Base-by-base conservation (phyloP, 306 rosid genomes). In the Biancaea sappan region DNA sequence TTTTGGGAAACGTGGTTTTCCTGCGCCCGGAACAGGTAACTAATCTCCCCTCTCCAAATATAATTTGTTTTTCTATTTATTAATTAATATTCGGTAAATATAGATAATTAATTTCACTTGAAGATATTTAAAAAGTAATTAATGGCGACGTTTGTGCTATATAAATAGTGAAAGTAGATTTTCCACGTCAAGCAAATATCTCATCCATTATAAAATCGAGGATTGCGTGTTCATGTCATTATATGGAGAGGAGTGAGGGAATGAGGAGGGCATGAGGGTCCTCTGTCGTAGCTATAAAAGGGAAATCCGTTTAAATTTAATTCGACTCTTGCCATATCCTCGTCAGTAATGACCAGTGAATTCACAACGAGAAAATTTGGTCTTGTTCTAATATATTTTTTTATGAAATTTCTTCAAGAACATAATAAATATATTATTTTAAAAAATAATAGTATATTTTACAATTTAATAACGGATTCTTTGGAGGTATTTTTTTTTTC, bases 11-110 rank as follows among this genome's bases (percentile, higher is more conserved):
- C 81, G 57, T 77, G 3, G 99, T 95, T 13, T 87, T 90, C 80
- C 97, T 92, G 64, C 88, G 87, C 7, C 99, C 99, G 0, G 93
- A 92, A 25, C 98, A 87, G 96, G 99, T 89, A 81, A 24, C 46
- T 40, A 15, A 6, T n/a, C 62, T 56, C 37, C 34, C 16, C 18
- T 25, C 35, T 26, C 8, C 8, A 29, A 5, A 35, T 31, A 12
- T 54, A 12, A 1, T 12, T 16, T 3, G 25, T 8, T 16, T 35
- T 31, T 31, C n/a, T n/a, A n/a, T n/a, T n/a, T n/a, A n/a, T n/a
- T n/a, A n/a, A 14, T 16, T 59, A 16, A 59, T 32, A 58, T n/a
- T 54, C 19, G 4, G 31, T 22, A 24, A 16, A 28, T 8, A 4
- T 11, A 16, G n/a, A 4, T 11, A 16, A 6, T 19, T n/a, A 48